Evolutionary conservation across 352 stramenopile species (phyloP), one percentile per base, ranked within the genome.

Genomic region (Saprolegnia parasitica): DNA sequence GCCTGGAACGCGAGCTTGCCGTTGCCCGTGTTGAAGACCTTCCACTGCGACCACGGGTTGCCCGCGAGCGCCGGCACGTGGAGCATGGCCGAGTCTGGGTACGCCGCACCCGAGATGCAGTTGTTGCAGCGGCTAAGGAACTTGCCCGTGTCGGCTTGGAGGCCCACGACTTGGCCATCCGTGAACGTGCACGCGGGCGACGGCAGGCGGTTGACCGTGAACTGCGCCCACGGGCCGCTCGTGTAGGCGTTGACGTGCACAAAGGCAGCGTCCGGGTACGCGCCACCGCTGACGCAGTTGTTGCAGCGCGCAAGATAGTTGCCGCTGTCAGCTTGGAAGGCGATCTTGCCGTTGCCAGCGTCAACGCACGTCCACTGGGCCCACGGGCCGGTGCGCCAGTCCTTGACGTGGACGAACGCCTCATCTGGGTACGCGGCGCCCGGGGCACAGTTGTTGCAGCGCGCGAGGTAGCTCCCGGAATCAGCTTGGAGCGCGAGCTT

Each of bases 1-100:
- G n/a, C 60, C 32, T 67, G 60, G 42, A 67, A 21, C n/a, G 60
- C 60, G 18, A 67, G 16, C 46, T 67, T 67, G 60, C 60, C 60
- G 18, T 56, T 56, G 21, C 46, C 46, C 5, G 46, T 54, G 32
- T 37, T 35, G n/a, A 21, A 40, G 23, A 66, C 58, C 11, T 29
- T 66, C 58, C 58, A 66, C 5, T 23, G 32, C 10, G 58, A 18
- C 40, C n/a, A 66, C n/a, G 58, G 46, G 26, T 35, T 29, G 10
- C 11, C 26, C 26, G 58, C 18, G 42, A n/a, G 42, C 13, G 20
- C 11, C 4, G 35, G n/a, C n/a, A 56, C 58, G 24, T 66, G 58
- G n/a, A 66, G 9, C 11, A 66, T 37, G 37, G 35, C 58, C 46
- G 58, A 52, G 46, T 66, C 58, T 0, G 29, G 58, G 58, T 56